Conservation (phyloP, 257 asterid species). For the Ballota nigra region DNA sequence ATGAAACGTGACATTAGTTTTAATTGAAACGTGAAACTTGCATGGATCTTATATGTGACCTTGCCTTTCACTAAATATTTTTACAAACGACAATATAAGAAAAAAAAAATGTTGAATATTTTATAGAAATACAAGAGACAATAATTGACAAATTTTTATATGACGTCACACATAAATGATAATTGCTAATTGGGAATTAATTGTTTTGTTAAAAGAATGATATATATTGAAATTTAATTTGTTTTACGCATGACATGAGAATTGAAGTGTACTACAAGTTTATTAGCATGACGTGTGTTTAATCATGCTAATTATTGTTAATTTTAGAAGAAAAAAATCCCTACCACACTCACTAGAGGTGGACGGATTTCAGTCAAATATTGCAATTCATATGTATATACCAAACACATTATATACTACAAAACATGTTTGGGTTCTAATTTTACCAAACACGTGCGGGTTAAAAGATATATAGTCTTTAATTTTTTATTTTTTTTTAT, state of each 20-base stretch:
- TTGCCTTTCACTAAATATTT: background rate
- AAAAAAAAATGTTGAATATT: background rate
- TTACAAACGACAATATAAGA: background rate
- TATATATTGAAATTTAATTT: background rate
- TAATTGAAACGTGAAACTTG: too few species aligned
- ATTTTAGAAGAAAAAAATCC: background rate
- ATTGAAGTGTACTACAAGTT: constrained; percentile 24
- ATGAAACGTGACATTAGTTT: too few species aligned
- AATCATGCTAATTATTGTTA: background rate
- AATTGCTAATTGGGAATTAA: background rate
- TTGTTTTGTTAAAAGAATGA: background rate
- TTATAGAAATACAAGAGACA: background rate
- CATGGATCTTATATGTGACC: too few species aligned
- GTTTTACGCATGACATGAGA: constrained; percentile 8
- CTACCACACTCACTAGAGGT: too few species aligned
- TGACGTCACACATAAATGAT: background rate
- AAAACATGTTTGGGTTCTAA: too few species aligned
- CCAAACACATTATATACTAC: too few species aligned
- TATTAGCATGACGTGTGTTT: background rate
- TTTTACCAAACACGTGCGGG: too few species aligned
- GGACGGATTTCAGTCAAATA: background rate
- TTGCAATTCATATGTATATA: background rate
- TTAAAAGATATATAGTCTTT: too few species aligned
- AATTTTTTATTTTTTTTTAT: too few species aligned
- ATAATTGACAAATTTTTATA: background rate